These are phyloP conservation scores for Phytophthora pluvialis DNA, from an alignment of 352 stramenopile species.

Conservation along the genomic window DNA sequence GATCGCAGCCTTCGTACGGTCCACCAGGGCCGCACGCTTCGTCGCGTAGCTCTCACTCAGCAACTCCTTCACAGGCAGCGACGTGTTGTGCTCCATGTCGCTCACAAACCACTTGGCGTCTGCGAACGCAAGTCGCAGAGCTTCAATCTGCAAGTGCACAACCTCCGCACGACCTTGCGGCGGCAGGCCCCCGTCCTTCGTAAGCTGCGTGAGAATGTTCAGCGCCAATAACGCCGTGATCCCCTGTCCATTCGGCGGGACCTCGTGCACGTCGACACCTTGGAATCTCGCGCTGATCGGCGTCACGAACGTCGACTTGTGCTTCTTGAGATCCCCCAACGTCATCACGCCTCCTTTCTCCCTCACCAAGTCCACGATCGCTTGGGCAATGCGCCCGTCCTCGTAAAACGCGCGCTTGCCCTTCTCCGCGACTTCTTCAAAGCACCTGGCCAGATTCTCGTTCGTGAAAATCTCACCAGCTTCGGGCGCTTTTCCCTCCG, in stretches of 20 bases:
- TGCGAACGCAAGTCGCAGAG: slow-evolving; percentile 94
- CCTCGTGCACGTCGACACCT: slow-evolving; percentile 92
- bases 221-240: slow-evolving; percentile 95
- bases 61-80: slow-evolving; percentile 67
- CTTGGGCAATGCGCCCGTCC: slow-evolving; percentile 79
- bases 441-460: slow-evolving; percentile 78
- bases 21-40: slow-evolving; percentile 52
- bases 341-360: slow-evolving; percentile 73
- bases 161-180: slow-evolving; percentile 69
- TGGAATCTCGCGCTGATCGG: slow-evolving; percentile 91
- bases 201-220: slow-evolving; percentile 87
- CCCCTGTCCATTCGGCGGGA: slow-evolving; percentile 96
- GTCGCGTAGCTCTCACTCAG: slow-evolving; percentile 83
- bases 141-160: slow-evolving; percentile 93
- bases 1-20: slow-evolving; percentile 49
- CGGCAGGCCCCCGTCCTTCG: slow-evolving; percentile 44
- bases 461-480: slow-evolving; percentile 91
- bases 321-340: slow-evolving; percentile 85
- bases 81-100: slow-evolving; percentile 71
- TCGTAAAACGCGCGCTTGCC: slow-evolving; percentile 90
- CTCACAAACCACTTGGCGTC: slow-evolving; percentile 90
- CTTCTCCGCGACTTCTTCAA: slow-evolving; percentile 87
- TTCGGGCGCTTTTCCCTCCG: slow-evolving; percentile 54
- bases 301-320: slow-evolving; percentile 91
- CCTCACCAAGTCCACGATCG: slow-evolving; percentile 87